Percentiles rank a stretch among this genome's conserved stretches.
Evolutionary conservation across 352 stramenopile species (phyloP).

Genomic region (Phytophthora fragariaefolia): DNA sequence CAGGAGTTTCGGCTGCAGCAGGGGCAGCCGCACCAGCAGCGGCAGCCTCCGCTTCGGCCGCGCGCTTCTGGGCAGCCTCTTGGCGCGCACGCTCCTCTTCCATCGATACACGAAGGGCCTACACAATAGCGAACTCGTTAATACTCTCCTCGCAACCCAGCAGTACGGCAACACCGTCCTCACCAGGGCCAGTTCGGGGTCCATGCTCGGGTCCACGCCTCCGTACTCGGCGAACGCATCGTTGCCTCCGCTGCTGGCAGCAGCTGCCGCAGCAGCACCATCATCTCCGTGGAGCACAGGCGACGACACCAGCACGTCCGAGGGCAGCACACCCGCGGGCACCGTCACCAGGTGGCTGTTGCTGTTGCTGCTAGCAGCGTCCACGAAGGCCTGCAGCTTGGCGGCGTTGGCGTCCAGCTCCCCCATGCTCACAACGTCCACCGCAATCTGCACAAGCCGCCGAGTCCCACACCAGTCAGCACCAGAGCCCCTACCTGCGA

Average conservation of each 20-base stretch:
- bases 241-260: constrained; percentile 39
- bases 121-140: constrained; percentile 17
- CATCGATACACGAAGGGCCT: constrained; percentile 97
- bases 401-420: constrained; percentile 92
- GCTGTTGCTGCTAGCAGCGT: constrained; percentile 94
- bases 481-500: background rate
- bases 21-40: constrained; percentile 51
- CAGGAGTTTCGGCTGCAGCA: constrained; percentile 17
- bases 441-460: constrained; percentile 81
- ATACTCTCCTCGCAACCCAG: background rate
- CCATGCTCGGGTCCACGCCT: constrained; percentile 98
- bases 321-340: constrained; percentile 95
- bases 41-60: constrained; percentile 84
- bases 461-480: background rate
- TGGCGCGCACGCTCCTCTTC: constrained; percentile 98
- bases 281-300: constrained; percentile 94
- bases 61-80: constrained; percentile 93
- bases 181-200: constrained; percentile 98
- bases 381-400: constrained; percentile 92
- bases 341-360: constrained; percentile 98
- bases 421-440: constrained; percentile 98
- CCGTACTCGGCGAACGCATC: constrained; percentile 94
- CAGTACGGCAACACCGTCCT: constrained; percentile 6
- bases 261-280: constrained; percentile 50
- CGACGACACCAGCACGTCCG: constrained; percentile 96